Conservation (phyloP, 768 basidiomycete species). For the Crucibulum laeve region DNA sequence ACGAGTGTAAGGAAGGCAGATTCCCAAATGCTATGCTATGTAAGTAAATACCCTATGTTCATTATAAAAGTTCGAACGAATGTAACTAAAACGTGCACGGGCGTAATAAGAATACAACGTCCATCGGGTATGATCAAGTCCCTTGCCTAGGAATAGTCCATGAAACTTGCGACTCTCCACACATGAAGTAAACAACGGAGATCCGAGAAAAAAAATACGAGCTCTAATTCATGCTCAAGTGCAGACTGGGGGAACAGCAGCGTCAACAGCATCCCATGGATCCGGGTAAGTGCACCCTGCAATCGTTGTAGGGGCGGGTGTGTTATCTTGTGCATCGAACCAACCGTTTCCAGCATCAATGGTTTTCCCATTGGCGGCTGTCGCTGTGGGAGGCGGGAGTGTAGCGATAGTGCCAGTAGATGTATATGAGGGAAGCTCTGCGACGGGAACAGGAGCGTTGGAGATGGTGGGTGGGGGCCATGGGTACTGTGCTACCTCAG, state of each 20-base stretch:
- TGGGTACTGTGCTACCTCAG: slow-evolving; percentile 33
- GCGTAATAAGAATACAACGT: no score
- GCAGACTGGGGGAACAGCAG: slow-evolving; percentile 25
- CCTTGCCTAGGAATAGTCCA: no score
- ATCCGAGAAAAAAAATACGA: neutral
- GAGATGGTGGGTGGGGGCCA: slow-evolving; percentile 66
- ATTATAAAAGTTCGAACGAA: no score
- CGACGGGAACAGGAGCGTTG: slow-evolving; percentile 27
- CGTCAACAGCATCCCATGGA: slow-evolving; percentile 32
- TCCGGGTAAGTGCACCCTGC: slow-evolving; percentile 56
- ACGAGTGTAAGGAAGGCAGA: no score
- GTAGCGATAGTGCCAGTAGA: slow-evolving; percentile 59
- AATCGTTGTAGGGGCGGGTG: slow-evolving; percentile 40
- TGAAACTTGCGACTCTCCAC: no score
- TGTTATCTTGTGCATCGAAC: slow-evolving; percentile 47
- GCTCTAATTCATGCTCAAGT: slow-evolving; percentile 1
- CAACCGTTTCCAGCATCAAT: slow-evolving; percentile 49
- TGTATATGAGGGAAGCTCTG: slow-evolving; percentile 61
- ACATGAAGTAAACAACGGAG: no score
- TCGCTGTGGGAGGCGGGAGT: slow-evolving; percentile 42
- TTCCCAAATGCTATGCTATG: no score
- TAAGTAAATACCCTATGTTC: no score
- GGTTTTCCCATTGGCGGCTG: slow-evolving; percentile 29
- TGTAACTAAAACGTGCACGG: no score
- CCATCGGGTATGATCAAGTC: no score